Percentiles rank a stretch among this genome's conserved stretches.
Evolutionary conservation across 2,329 filamentous ascomycete species (phyloP).

Genomic region (Metarhizium sp.): DNA sequence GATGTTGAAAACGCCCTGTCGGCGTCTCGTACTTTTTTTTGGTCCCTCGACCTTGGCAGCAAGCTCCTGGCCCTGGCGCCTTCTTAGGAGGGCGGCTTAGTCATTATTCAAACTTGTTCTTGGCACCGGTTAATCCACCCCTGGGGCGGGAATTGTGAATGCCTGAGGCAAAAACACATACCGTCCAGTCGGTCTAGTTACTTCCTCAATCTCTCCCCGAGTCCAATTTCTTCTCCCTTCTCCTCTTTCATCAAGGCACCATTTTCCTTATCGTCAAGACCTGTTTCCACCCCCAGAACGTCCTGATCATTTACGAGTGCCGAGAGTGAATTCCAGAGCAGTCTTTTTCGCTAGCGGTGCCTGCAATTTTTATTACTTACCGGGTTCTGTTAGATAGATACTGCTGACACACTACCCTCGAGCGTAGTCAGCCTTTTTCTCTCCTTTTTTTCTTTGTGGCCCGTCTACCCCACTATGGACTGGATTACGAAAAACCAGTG

Average conservation of each 20-base stretch:
- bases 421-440: not conserved
- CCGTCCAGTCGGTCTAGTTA: conserved; percentile 2
- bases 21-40: conserved; percentile 17
- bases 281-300: conserved; percentile 57
- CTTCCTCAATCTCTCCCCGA: conserved; percentile 9
- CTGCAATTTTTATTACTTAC: conserved; percentile 53
- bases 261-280: conserved; percentile 93
- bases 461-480: not conserved
- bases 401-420: conserved; percentile 57
- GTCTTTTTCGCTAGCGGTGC: conserved; percentile 98
- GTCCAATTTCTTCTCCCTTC: conserved; percentile 19
- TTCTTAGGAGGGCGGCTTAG: not conserved
- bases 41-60: not conserved
- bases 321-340: conserved; percentile 63
- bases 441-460: not conserved
- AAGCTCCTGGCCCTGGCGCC: not conserved
- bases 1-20: conserved; percentile 5
- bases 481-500: not conserved
- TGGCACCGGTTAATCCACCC: not conserved
- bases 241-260: conserved; percentile 49
- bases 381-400: conserved; percentile 96
- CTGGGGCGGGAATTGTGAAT: not conserved
- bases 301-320: conserved; percentile 89
- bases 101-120: not conserved
- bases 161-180: conserved; percentile 18